phyloP scores from a whole-genome alignment of 176 grass and related monocot genomes.

The Carex cristatella region DNA sequence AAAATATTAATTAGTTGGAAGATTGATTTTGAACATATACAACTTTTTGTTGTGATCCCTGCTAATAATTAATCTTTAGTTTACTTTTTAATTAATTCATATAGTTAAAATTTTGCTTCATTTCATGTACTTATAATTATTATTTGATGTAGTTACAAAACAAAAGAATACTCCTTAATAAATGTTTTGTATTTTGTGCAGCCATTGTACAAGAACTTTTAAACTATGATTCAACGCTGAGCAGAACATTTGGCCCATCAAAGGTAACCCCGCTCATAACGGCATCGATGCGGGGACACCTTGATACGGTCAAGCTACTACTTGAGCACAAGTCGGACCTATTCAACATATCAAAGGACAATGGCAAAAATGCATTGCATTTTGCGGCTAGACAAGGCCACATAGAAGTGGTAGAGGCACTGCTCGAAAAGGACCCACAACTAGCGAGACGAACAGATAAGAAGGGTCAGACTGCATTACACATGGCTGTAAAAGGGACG shows the following conservation, averaged over 20 bases:
- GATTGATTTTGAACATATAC: not conserved
- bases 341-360: slow-evolving; percentile 67
- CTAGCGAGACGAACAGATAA: slow-evolving; percentile 77
- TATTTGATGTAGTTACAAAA: not conserved
- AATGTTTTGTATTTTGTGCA: slow-evolving; percentile 24
- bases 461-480: slow-evolving; percentile 91
- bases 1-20: not conserved
- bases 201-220: slow-evolving; percentile 74
- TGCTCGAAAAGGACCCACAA: slow-evolving; percentile 88
- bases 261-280: slow-evolving; percentile 73
- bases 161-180: not conserved
- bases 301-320: slow-evolving; percentile 56
- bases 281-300: slow-evolving; percentile 75
- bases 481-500: slow-evolving; percentile 98
- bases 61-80: not conserved
- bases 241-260: slow-evolving; percentile 79
- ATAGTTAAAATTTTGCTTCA: not conserved
- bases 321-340: slow-evolving; percentile 65
- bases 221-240: slow-evolving; percentile 36
- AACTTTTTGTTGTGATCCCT: not conserved
- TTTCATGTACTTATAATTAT: not conserved
- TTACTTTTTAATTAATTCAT: not conserved
- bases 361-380: slow-evolving; percentile 89
- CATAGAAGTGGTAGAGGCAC: slow-evolving; percentile 50
- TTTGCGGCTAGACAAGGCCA: slow-evolving; percentile 89